Base-by-base conservation (phyloP, 2,329 filamentous ascomycete genomes). In the Trichoderma sp. region DNA sequence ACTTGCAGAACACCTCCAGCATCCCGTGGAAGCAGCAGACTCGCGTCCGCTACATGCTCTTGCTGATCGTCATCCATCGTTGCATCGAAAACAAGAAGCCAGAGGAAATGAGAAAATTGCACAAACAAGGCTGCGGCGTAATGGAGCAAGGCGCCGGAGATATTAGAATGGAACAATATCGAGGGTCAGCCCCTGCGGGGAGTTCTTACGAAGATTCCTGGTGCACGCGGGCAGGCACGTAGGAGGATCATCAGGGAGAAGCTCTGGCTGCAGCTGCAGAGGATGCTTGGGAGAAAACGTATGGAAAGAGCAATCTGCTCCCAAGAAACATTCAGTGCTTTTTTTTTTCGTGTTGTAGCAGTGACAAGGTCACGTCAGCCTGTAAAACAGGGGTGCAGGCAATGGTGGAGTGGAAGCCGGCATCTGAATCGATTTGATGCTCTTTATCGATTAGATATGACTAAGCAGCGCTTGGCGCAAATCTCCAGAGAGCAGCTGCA, bases 391-490 rank as follows among this genome's bases (percentile, higher is more conserved):
- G 46, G 32, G 59, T 34, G 21, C 46, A 21, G 46, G 46, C 46
- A 49, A 39, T 34, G n/a, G 18, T 24, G 24, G 32, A 34, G 6
- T 34, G 18, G 34, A 11, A 21, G 46, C 13, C 10, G 21, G 30
- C 28, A 46, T 3, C 5, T 46, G 30, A 24, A 39, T 43, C 26
- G 34, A 32, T 30, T 43, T 34, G 34, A 32, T 30, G 24, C 26
- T 13, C 7, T 52, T 66, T 66, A 66, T 66, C 52, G 52, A 66
- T 66, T 63, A 46, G 37, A 24, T 8, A 58, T 49, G 61, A 66
- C 52, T 56, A 66, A 66, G 51, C 51, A 24, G 2, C 10, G 6
- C 39, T 43, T 43, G 39, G 39, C 39, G 18, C 18, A 43, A n/a
- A 3, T n/a, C 7, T 43, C 16, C 7, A 8, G 7, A n/a, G 7